Evolutionary conservation across 2,329 filamentous ascomycete genomes (phyloP), one percentile per base, ranked within the genome.

Genomic region (Xylariaceae sp.): DNA sequence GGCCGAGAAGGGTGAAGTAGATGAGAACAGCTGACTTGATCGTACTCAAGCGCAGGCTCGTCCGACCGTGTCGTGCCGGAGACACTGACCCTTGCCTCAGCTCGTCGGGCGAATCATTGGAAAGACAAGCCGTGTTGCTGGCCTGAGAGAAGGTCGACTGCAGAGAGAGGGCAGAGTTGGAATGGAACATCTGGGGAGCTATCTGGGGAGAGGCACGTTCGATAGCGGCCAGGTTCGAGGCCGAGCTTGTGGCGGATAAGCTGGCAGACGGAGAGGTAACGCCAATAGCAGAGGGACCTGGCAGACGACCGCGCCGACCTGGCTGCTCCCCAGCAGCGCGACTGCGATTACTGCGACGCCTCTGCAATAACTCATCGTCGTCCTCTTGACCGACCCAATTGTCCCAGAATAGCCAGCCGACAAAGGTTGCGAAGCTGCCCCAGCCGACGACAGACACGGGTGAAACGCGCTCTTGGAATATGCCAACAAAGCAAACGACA

Each of bases 21-120:
- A 97, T 97, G 53, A 97, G 82, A 44, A 95, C 80, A 0, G 92
- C 92, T 0, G 92, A 97, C 75, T 97, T 97, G 66, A 92, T 86
- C 0, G 94, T 97, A 39, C 88, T 86, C 3, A 97, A 69, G 17
- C 83, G 80, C 56, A 82, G 76, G 65, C 80, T 78, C 10, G 75
- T 75, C 51, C 78, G 78, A 53, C 74, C 73, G 23, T 66, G 67
- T 65, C 76, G 70, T 71, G 70, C 56, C 7, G 72, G 71, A 3
- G 71, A 72, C 2, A 72, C 66, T 53, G 74, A 66, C 60, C 70
- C 66, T 64, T 72, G 65, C 65, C 71, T 67, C 63, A 68, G 61
- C 69, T 65, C 76, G 70, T 61, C 71, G 66, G 63, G 51, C 67
- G 70, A 49, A 65, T 73, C 63, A 65, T 68, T 73, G 64, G 56